Conservation (phyloP, 768 basidiomycete genomes). For the Russula dissimulans region DNA sequence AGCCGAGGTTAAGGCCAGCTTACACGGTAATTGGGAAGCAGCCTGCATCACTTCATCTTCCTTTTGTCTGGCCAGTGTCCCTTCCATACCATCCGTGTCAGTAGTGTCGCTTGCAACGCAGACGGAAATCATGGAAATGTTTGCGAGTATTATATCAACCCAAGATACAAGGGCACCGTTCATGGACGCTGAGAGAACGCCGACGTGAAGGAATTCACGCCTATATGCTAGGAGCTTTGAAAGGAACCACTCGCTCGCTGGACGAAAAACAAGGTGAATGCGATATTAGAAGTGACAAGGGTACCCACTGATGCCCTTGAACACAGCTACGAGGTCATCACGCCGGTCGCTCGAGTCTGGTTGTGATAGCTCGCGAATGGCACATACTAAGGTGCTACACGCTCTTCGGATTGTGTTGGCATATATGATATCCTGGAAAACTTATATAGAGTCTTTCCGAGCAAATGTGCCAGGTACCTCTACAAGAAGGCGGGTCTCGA, state of each 20-base stretch:
- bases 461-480: slow-evolving; percentile 3
- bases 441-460: slow-evolving; percentile 11
- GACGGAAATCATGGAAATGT: slow-evolving; percentile 34
- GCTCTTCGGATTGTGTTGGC: slow-evolving; percentile 2
- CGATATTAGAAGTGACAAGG: background rate
- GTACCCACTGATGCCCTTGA: slow-evolving; percentile 7
- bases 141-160: slow-evolving; percentile 53
- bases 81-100: slow-evolving; percentile 10
- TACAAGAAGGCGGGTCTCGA: background rate
- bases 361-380: background rate
- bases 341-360: background rate
- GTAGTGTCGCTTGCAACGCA: slow-evolving; percentile 24
- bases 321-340: background rate
- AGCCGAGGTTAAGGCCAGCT: background rate
- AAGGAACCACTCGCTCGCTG: slow-evolving; percentile 7
- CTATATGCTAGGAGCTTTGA: slow-evolving; percentile 43
- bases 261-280: background rate
- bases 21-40: slow-evolving; percentile 63
- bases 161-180: slow-evolving; percentile 34
- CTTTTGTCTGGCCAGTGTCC: slow-evolving; percentile 32
- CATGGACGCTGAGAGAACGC: slow-evolving; percentile 21
- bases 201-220: slow-evolving; percentile 38
- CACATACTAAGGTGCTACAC: background rate
- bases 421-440: slow-evolving; percentile 8
- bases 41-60: slow-evolving; percentile 47